A percentile compares a stretch with the other conserved stretches of the same genome.
Conservation (phyloP, 208 protist genomes). For the Trichomonas gallinae region DNA sequence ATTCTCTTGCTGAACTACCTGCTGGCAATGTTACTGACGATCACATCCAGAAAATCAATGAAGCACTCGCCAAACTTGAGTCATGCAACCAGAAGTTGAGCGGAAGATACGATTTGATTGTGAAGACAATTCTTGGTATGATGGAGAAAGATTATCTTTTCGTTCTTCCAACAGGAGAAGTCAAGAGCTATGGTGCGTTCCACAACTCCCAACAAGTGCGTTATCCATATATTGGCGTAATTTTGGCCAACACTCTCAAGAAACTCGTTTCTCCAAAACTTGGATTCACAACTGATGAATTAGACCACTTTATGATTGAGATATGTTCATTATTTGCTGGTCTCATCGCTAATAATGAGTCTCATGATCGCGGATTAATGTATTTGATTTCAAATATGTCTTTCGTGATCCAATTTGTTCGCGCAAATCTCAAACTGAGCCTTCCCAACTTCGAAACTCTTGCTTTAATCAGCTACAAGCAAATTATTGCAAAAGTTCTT, state of each 20-base stretch:
- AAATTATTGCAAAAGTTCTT: neutral
- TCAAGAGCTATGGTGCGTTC: neutral
- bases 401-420: neutral
- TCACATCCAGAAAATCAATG: neutral
- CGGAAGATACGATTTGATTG: neutral
- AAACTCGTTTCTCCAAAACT: neutral
- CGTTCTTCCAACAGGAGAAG: neutral
- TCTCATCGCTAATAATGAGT: neutral
- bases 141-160: neutral
- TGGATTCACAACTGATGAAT: neutral
- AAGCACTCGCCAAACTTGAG: neutral
- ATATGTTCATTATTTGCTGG: neutral
- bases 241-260: neutral
- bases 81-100: neutral
- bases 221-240: neutral
- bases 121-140: neutral
- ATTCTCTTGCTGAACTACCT: neutral
- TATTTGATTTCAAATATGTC: neutral
- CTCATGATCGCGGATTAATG: neutral
- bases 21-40: neutral
- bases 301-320: neutral
- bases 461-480: neutral
- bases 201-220: neutral
- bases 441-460: neutral
- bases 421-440: neutral